These are phyloP conservation scores for Cymbopogon citratus DNA, from an alignment of 176 grass and related monocot species.

Conservation along the genomic window DNA sequence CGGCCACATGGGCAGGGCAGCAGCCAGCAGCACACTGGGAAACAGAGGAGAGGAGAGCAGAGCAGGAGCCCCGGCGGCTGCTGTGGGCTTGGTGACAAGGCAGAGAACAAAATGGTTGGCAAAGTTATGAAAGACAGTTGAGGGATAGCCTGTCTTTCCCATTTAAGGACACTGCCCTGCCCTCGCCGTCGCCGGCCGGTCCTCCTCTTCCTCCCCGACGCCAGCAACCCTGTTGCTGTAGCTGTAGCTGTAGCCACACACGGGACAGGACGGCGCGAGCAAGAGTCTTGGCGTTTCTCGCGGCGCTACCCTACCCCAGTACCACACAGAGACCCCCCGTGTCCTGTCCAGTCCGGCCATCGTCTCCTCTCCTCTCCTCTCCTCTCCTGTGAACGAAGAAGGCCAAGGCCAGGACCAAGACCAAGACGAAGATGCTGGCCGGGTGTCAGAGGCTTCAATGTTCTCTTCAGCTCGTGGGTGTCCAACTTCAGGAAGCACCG, in stretches of 20 bases:
- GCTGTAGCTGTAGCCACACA: not conserved
- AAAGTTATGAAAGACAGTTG: constrained; percentile 41
- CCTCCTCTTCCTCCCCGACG: too few relatives aligned
- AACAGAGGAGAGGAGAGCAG: too few relatives aligned
- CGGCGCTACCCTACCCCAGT: not conserved
- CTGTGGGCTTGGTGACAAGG: too few relatives aligned
- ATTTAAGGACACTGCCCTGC: constrained; percentile 49
- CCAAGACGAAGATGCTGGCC: constrained; percentile 29
- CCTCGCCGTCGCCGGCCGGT: not conserved
- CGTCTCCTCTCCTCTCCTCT: not conserved
- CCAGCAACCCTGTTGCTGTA: not conserved
- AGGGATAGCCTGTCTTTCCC: constrained; percentile 49
- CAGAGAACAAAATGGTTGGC: too few relatives aligned
- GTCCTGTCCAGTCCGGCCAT: not conserved
- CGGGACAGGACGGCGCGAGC: not conserved
- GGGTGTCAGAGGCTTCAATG: constrained; percentile 48
- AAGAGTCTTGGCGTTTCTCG: constrained; percentile 33
- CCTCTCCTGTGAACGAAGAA: not conserved
- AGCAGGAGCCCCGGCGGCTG: too few relatives aligned
- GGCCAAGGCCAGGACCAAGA: too few relatives aligned
- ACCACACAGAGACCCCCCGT: too few relatives aligned
- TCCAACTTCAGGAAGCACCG: constrained; percentile 12
- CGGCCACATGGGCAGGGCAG: too few relatives aligned
- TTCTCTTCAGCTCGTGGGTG: constrained; percentile 22
- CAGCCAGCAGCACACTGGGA: too few relatives aligned